phyloP scores from a whole-genome alignment of 345 rosid species.

The Lepidium africanum region DNA sequence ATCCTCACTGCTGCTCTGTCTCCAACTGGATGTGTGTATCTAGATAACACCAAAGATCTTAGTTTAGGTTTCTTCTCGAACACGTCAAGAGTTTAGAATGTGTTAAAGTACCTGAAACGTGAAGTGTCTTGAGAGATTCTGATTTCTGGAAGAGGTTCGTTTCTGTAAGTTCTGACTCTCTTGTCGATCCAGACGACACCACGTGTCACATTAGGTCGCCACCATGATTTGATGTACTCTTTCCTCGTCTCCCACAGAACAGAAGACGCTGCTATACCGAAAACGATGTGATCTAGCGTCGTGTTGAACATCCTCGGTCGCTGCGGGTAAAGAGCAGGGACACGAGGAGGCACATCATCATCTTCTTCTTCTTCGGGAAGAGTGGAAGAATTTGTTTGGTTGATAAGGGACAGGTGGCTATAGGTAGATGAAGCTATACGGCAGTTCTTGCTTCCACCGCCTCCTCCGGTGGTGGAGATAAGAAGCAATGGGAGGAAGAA shows the following conservation, averaged over 20 bases:
- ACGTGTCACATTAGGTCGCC: slow-evolving; percentile 61
- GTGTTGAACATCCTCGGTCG: slow-evolving; percentile 34
- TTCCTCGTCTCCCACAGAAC: slow-evolving; percentile 64
- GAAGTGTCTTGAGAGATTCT: slow-evolving; percentile 58
- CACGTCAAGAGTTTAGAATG: not conserved
- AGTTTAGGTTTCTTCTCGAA: not conserved
- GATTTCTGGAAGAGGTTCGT: slow-evolving; percentile 56
- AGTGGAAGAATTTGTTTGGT: slow-evolving; percentile 27
- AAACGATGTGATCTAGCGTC: slow-evolving; percentile 53
- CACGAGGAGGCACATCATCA: not conserved
- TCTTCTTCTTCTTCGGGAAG: slow-evolving; percentile 7
- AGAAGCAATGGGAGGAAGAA: slow-evolving; percentile 42
- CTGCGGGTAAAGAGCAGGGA: not conserved
- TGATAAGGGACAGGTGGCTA: slow-evolving; percentile 17
- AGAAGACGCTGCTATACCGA: slow-evolving; percentile 70
- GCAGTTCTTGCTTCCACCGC: slow-evolving; percentile 20
- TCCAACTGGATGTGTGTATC: slow-evolving; percentile 61
- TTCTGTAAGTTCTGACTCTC: slow-evolving; percentile 27
- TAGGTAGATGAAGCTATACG: not conserved
- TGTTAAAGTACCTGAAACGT: slow-evolving; percentile 42
- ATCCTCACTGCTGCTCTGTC: slow-evolving; percentile 69
- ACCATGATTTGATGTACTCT: slow-evolving; percentile 77
- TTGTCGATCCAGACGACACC: slow-evolving; percentile 75
- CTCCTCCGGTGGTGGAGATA: slow-evolving; percentile 40
- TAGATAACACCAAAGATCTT: not conserved